A percentile compares a stretch with the other conserved stretches of the same genome.
Conservation (phyloP, 2,329 filamentous ascomycete genomes). For the Clarireedia paspali region DNA sequence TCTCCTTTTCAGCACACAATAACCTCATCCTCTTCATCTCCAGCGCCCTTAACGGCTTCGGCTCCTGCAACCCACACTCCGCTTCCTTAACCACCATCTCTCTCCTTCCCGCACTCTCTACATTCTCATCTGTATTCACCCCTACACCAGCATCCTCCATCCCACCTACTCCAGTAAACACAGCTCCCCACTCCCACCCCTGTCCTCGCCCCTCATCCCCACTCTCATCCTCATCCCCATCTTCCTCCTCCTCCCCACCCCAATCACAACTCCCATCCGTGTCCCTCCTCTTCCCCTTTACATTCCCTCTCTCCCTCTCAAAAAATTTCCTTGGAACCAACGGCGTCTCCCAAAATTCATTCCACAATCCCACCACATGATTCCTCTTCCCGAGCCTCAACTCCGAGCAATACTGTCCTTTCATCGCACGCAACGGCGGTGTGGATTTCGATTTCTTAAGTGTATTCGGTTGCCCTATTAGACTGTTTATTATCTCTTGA, state of each 20-base stretch:
- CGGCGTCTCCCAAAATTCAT: not conserved
- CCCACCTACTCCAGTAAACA: not conserved
- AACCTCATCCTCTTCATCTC: conserved; percentile 27
- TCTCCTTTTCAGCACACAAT: conserved; percentile 22
- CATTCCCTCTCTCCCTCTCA: not conserved
- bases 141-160: not conserved
- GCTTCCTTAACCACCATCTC: conserved; percentile 19
- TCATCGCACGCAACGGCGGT: not conserved
- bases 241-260: conserved; percentile 2
- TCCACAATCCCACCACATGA: not conserved
- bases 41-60: conserved; percentile 23
- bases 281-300: not conserved
- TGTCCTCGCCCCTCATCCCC: not conserved
- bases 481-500: too few species aligned
- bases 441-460: not conserved
- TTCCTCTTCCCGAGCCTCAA: not conserved
- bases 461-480: not conserved
- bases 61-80: conserved; percentile 24
- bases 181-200: not conserved
- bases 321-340: not conserved
- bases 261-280: conserved; percentile 1
- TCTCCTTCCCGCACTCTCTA: not conserved
- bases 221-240: not conserved
- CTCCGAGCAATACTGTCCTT: not conserved
- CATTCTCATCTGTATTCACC: not conserved